Conservation (phyloP, 1,139 yeast genomes). For the Yamadazyma taylorii region DNA sequence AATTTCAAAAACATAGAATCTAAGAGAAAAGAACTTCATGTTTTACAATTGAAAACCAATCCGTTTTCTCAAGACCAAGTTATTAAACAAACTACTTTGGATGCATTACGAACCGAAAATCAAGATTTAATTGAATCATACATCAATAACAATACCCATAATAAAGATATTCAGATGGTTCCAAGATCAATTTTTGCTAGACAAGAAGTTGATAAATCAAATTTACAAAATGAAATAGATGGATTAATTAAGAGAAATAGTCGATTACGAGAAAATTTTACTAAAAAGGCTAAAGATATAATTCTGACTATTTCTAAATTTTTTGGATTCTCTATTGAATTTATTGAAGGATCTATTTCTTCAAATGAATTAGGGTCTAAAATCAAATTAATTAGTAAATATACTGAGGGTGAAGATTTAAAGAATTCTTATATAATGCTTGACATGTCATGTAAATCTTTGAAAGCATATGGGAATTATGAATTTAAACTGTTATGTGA, state of each 20-base stretch:
- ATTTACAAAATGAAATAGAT: constrained; percentile 49
- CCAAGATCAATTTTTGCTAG: constrained; percentile 70
- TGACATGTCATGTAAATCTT: constrained; percentile 35
- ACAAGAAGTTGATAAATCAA: constrained; percentile 53
- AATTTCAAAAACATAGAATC: constrained; percentile 21
- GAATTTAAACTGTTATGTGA: constrained; percentile 54
- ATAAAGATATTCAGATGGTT: constrained; percentile 23
- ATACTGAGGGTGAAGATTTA: constrained; percentile 23
- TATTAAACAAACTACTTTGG: constrained; percentile 55
- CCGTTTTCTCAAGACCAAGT: constrained; percentile 68
- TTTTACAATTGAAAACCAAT: constrained; percentile 65
- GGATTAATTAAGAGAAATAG: constrained; percentile 56
- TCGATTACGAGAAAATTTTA: constrained; percentile 63
- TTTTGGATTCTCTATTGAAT: constrained; percentile 75
- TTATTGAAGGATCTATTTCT: constrained; percentile 61
- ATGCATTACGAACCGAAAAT: constrained; percentile 59
- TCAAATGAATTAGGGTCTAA: constrained; percentile 45
- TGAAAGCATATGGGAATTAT: constrained; percentile 43
- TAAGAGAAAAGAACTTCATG: constrained; percentile 43
- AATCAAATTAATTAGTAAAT: constrained; percentile 65
- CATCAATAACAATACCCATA: constrained; percentile 18
- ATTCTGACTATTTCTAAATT: constrained; percentile 66
- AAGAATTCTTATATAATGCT: constrained; percentile 36
- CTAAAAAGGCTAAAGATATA: constrained; percentile 73
- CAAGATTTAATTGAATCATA: constrained; percentile 43